Evolutionary conservation across 495 filamentous ascomycete genomes (phyloP).

Genomic region (Penicillium maclennaniae): DNA sequence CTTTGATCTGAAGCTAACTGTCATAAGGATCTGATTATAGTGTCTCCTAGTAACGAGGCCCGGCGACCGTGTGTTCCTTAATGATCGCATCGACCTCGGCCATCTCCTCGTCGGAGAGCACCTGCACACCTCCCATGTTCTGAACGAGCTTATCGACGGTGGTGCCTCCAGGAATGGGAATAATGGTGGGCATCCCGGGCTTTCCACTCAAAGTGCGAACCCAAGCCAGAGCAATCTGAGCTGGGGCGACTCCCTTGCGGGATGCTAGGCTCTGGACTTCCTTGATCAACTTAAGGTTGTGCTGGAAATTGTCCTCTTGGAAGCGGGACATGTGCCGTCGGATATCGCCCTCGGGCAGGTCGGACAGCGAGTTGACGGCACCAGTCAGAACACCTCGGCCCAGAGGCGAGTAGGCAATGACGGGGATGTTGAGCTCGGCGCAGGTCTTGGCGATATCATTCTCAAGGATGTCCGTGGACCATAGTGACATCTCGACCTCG

Average conservation of each 20-base stretch:
- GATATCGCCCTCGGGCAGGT: constrained; percentile 59
- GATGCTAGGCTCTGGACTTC: constrained; percentile 63
- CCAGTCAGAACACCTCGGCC: constrained; percentile 56
- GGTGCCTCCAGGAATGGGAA: constrained; percentile 76
- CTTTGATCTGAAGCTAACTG: constrained; percentile 7
- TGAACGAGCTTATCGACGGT: constrained; percentile 45
- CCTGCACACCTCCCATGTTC: constrained; percentile 37
- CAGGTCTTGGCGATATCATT: constrained; percentile 74
- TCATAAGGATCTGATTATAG: constrained; percentile 2
- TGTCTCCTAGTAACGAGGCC: constrained; percentile 30
- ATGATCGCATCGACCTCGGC: constrained; percentile 44
- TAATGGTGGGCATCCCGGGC: constrained; percentile 64
- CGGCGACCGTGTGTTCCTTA: constrained; percentile 35
- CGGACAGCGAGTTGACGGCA: constrained; percentile 53
- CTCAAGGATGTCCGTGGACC: constrained; percentile 58
- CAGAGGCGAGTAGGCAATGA: constrained; percentile 64
- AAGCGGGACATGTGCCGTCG: constrained; percentile 59
- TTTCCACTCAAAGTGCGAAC: constrained; percentile 49
- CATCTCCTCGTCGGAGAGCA: constrained; percentile 40
- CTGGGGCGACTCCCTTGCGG: constrained; percentile 65
- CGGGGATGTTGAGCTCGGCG: constrained; percentile 64
- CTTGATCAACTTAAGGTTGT: constrained; percentile 67
- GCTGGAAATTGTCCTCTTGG: constrained; percentile 61
- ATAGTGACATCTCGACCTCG: constrained; percentile 78
- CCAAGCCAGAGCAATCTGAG: constrained; percentile 80